Percentiles rank a stretch among this genome's conserved stretches.
Conservation (phyloP, 108 stramenopile species). For the Mediolabrus comicus region DNA sequence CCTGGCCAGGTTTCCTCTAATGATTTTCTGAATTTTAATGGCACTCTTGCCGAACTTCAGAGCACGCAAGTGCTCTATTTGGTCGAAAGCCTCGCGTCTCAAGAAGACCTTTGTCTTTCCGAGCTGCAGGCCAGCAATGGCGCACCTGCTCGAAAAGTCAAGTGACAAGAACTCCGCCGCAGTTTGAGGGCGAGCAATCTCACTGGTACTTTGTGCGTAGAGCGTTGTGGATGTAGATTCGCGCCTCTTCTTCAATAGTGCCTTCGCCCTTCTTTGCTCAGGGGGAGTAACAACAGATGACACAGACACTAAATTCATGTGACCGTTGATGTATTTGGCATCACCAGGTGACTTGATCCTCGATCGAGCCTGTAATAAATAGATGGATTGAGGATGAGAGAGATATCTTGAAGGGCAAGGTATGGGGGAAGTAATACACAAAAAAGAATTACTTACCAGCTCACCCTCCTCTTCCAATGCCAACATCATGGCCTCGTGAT, state of each 20-base stretch:
- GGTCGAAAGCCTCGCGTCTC: constrained; percentile 86
- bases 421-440: background rate
- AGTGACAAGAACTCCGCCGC: constrained; percentile 63
- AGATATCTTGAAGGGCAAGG: background rate
- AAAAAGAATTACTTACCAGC: background rate
- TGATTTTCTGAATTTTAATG: constrained; percentile 65
- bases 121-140: constrained; percentile 84
- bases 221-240: constrained; percentile 15
- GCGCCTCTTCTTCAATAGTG: constrained; percentile 23
- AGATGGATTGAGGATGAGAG: background rate
- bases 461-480: constrained; percentile 42
- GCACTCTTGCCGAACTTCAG: constrained; percentile 71
- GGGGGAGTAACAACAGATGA: constrained; percentile 70
- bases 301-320: constrained; percentile 66
- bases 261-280: constrained; percentile 41
- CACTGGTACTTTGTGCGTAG: constrained; percentile 35
- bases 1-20: constrained; percentile 60
- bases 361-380: constrained; percentile 5
- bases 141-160: constrained; percentile 79
- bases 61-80: constrained; percentile 72
- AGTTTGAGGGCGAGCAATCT: constrained; percentile 61
- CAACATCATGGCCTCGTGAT: constrained; percentile 57
- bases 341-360: constrained; percentile 4
- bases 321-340: constrained; percentile 32
- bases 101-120: constrained; percentile 91